Evolutionary conservation across 257 asterid genomes (phyloP).

Genomic region (Lavandula angustifolia): DNA sequence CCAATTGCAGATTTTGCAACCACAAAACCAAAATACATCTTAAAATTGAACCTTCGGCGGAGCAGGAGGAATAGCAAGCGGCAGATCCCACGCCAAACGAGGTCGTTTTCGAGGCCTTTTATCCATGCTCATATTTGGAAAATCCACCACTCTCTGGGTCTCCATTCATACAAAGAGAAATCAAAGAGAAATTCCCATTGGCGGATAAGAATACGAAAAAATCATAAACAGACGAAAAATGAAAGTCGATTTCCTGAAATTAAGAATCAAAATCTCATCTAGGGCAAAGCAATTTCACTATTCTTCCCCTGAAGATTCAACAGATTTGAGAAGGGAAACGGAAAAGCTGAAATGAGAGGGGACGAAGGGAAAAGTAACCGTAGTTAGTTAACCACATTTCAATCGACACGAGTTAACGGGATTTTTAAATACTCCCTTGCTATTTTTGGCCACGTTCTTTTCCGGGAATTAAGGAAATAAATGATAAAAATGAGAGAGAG

Average conservation of each 20-base stretch:
- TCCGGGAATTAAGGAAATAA: too few species aligned
- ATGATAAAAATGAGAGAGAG: too few species aligned
- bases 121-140: conserved; percentile 60
- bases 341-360: conserved; percentile 20
- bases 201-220: conserved; percentile 17
- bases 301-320: conserved; percentile 11
- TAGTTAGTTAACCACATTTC: conserved; percentile 37
- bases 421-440: background rate
- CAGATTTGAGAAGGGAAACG: conserved; percentile 35
- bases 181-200: conserved; percentile 10
- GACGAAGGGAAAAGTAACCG: conserved; percentile 42
- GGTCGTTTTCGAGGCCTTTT: conserved; percentile 79
- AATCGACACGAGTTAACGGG: conserved; percentile 29
- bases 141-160: conserved; percentile 65
- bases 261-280: conserved; percentile 5
- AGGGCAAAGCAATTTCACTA: conserved; percentile 18
- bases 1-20: background rate
- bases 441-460: too few species aligned
- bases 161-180: conserved; percentile 45
- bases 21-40: background rate
- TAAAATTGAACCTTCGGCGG: conserved; percentile 51
- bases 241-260: background rate
- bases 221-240: conserved; percentile 15
- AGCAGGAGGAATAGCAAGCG: conserved; percentile 50
- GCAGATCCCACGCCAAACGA: conserved; percentile 73